Conservation (phyloP, 2,329 filamentous ascomycete species). For the Aureobasidium sp. region DNA sequence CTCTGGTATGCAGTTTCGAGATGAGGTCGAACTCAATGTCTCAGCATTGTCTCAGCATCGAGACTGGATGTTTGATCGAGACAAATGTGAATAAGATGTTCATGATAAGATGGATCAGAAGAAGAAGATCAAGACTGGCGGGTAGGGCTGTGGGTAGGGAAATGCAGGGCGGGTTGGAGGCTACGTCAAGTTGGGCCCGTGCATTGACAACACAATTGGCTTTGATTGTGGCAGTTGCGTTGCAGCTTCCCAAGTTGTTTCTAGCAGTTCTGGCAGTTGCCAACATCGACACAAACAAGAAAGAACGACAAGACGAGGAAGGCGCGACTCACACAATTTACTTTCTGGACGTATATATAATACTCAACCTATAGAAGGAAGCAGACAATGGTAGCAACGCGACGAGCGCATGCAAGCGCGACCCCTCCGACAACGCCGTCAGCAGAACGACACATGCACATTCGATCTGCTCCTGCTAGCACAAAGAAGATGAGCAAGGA, state of each 20-base stretch:
- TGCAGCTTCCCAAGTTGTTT: no score
- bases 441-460: neutral
- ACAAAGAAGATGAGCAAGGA: slow-evolving; percentile 8
- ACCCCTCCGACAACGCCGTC: slow-evolving; percentile 14
- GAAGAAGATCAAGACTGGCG: neutral
- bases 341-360: neutral
- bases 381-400: neutral
- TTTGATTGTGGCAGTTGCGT: no score
- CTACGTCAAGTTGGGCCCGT: no score
- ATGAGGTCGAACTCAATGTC: neutral
- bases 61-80: neutral
- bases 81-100: neutral
- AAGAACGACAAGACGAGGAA: neutral
- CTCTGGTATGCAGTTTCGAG: neutral
- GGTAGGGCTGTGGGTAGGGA: neutral
- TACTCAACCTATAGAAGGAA: no score
- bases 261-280: neutral
- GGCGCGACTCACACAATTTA: neutral
- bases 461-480: neutral
- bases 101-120: no score
- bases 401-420: slow-evolving; percentile 12
- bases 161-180: no score
- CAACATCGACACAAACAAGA: neutral
- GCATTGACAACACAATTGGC: no score
- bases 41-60: neutral